Conservation (phyloP, 2,329 filamentous ascomycete genomes). For the Colletotrichum phormii region DNA sequence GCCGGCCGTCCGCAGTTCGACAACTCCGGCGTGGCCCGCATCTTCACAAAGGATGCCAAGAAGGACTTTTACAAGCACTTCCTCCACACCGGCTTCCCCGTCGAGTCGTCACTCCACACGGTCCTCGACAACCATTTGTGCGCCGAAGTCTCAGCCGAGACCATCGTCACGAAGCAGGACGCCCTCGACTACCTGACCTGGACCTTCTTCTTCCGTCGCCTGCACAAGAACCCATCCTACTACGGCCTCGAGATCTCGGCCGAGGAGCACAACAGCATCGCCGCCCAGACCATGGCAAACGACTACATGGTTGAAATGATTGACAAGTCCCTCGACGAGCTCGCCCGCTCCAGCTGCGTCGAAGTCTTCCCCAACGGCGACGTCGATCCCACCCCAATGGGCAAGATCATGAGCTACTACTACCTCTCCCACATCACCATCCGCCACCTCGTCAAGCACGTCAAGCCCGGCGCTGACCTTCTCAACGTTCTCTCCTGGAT, state of each 20-base stretch:
- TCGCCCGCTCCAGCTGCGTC: constrained; percentile 87
- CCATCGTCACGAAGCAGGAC: constrained; percentile 94
- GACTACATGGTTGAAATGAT: constrained; percentile 96
- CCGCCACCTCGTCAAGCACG: constrained; percentile 81
- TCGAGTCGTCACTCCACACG: constrained; percentile 95
- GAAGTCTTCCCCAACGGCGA: constrained; percentile 87
- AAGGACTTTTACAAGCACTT: constrained; percentile 99
- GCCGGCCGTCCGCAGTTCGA: constrained; percentile 97
- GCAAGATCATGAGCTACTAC: constrained; percentile 99
- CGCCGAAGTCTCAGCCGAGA: constrained; percentile 93
- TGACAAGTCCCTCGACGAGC: constrained; percentile 83
- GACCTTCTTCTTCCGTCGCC: constrained; percentile 98
- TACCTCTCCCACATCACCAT: constrained; percentile 97
- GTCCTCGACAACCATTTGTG: constrained; percentile 97
- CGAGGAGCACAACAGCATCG: constrained; percentile 89
- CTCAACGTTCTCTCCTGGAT: constrained; percentile 91
- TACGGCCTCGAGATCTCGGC: constrained; percentile 95
- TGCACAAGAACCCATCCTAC: constrained; percentile 99
- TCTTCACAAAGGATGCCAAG: constrained; percentile 97
- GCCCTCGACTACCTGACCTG: constrained; percentile 97
- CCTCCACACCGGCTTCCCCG: constrained; percentile 95
- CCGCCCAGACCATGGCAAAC: constrained; percentile 88
- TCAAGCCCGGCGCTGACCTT: constrained; percentile 81
- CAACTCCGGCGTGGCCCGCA: constrained; percentile 92
- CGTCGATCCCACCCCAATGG: constrained; percentile 88